Evolutionary conservation across 2,329 filamentous ascomycete species (phyloP).

Genomic region (Penicillium sp.): DNA sequence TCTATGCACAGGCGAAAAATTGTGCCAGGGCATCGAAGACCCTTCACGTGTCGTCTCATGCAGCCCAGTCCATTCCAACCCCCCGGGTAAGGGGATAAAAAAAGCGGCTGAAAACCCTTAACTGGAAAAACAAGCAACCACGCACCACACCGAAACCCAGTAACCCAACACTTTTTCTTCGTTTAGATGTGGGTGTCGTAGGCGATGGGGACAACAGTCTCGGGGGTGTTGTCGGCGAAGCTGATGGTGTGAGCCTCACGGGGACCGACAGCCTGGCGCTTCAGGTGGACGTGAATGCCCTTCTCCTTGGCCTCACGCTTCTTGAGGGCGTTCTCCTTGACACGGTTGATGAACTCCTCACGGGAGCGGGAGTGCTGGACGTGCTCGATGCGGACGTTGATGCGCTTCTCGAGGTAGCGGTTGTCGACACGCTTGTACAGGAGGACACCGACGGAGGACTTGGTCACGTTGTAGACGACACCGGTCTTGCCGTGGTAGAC

Average conservation of each 20-base stretch:
- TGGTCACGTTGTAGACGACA: conserved; percentile 98
- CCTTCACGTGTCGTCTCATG: conserved; percentile 46
- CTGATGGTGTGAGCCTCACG: conserved; percentile 80
- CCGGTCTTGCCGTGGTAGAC: conserved; percentile 99
- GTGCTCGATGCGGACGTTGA: conserved; percentile 99
- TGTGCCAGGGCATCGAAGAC: conserved; percentile 44
- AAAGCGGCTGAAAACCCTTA: conserved; percentile 35
- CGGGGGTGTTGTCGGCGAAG: conserved; percentile 79
- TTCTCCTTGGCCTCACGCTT: conserved; percentile 92
- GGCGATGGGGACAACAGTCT: conserved; percentile 87
- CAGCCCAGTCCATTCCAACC: conserved; percentile 35
- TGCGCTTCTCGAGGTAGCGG: conserved; percentile 99
- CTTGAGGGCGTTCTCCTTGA: conserved; percentile 93
- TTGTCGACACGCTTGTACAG: conserved; percentile 99
- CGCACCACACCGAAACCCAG: conserved; percentile 37
- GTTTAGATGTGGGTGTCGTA: conserved; percentile 98
- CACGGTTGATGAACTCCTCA: conserved; percentile 93
- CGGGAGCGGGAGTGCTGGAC: conserved; percentile 90
- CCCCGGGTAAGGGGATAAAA: conserved; percentile 33
- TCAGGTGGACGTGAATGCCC: conserved; percentile 85
- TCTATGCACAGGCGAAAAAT: conserved; percentile 47
- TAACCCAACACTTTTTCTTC: conserved; percentile 26
- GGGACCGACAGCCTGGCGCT: conserved; percentile 83
- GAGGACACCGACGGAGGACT: conserved; percentile 96
- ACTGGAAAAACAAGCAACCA: conserved; percentile 42